phyloP scores from a whole-genome alignment of 2,329 filamentous ascomycete genomes.

The Monilinia aucupariae region DNA sequence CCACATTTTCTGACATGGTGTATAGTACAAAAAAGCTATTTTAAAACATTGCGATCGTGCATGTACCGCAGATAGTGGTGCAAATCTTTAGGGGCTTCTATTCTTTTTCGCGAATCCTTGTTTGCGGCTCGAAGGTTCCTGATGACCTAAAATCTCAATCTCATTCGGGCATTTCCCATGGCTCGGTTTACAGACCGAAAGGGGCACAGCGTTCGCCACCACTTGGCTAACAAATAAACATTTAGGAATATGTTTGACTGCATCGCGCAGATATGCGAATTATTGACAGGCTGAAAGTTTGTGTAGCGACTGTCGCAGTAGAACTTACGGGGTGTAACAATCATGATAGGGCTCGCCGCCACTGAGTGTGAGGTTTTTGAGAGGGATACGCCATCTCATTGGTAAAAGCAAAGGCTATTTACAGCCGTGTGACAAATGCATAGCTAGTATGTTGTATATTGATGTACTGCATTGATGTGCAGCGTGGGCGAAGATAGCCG shows the following conservation, averaged over 20 bases:
- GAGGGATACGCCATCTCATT: background rate
- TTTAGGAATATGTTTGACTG: background rate
- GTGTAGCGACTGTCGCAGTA: background rate
- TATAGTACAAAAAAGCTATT: constrained; percentile 4
- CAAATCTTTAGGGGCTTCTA: constrained; percentile 1
- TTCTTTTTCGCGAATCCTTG: constrained; percentile 10
- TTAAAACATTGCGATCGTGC: constrained; percentile 1
- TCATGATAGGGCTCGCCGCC: background rate
- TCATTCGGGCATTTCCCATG: constrained; percentile 12
- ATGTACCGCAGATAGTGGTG: background rate
- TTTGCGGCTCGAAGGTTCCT: constrained; percentile 7
- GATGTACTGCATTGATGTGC: constrained; percentile 2
- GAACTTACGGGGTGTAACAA: background rate
- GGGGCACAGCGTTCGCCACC: background rate
- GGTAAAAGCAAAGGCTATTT: background rate
- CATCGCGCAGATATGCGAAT: constrained; percentile 8
- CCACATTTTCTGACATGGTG: constrained; percentile 5
- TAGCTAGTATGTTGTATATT: constrained; percentile 9
- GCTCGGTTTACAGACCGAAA: constrained; percentile 13
- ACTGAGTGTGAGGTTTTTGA: too few species aligned
- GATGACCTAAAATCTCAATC: constrained; percentile 4
- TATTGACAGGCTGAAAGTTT: background rate
- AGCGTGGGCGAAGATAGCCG: background rate
- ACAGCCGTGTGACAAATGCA: background rate
- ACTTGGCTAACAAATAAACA: constrained; percentile 4